Base-by-base conservation (phyloP, 2,329 filamentous ascomycete genomes). In the Cordyceps fumosorosea region DNA sequence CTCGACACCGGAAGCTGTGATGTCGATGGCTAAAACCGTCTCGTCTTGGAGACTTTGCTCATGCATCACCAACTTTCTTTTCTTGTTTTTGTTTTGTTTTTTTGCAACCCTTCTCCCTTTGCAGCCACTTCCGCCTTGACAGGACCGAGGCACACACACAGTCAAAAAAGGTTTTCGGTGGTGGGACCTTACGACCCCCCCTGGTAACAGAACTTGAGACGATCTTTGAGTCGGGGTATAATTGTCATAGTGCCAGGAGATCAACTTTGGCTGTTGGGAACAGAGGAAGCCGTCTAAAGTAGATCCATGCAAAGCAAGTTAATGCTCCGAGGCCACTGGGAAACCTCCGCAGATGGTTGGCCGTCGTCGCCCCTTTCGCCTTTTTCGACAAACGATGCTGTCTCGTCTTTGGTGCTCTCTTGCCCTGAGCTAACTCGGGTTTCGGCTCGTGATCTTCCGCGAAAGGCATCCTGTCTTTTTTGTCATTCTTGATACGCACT, bases 251-350 rank as follows among this genome's bases (percentile, higher is more conserved):
- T 37, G 34, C 34, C 5, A 12, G 63, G 40, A 64, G 72, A 72
- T 73, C 67, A 67, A 66, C 64, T 64, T 18, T 65, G 76, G 34
- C 34, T 37, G 34, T 12, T 37, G 34, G 34, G 7, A 37, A 29
- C 26, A 29, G 26, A 37, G 76, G 74, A 76, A 79, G 77, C 77
- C 26, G 77, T 77, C 26, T 77, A 75, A 74, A 73, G 72, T 72
- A 76, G 72, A 75, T 78, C 73, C 78, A 66, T 68, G 66, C 65
- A 66, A 65, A n/a, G n/a, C n/a, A n/a, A n/a, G 61, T 47, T 56
- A 60, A 62, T 40, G 54, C 62, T 62, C 56, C 62, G 52, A 48
- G 34, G 53, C 52, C 44, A 37, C 42, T 56, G 7, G n/a, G 18
- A 42, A 52, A 44, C 56, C 56, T 44, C 32, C 45, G n/a, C 47